Percentiles rank a stretch among this genome's conserved stretches.
phyloP scores from a whole-genome alignment of 192 early-diverging fungal species.

The Dissophora globulifera region DNA sequence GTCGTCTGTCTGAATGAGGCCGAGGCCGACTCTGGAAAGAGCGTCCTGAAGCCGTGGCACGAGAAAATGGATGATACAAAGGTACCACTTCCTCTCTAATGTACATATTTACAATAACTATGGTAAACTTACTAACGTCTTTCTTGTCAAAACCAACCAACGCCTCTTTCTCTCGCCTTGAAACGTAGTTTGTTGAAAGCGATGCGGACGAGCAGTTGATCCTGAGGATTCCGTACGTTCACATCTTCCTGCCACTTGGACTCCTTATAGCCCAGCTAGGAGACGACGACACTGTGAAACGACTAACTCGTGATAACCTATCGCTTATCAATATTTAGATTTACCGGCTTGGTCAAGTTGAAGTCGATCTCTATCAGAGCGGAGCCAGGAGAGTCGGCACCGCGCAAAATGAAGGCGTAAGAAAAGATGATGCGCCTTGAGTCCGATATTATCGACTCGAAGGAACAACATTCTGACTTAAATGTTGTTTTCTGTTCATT shows the following conservation, averaged over 20 bases:
- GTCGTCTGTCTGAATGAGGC: conserved; percentile 86
- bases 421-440: conserved; percentile 1
- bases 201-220: conserved; percentile 95
- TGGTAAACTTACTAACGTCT: no score
- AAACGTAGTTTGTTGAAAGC: conserved; percentile 77
- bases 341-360: conserved; percentile 90
- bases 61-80: conserved; percentile 75
- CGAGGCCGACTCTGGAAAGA: conserved; percentile 68
- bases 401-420: conserved; percentile 81
- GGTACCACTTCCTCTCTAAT: conserved; percentile 57
- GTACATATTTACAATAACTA: no score
- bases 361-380: conserved; percentile 87
- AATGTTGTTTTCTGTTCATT: no score
- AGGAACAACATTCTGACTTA: not conserved
- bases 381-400: conserved; percentile 67
- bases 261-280: no score
- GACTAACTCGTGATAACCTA: no score
- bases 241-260: no score
- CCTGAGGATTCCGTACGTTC: conserved; percentile 86
- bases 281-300: no score
- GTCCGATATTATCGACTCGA: no score
- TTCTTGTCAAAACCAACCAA: no score
- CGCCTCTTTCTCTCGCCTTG: no score
- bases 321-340: conserved; percentile 55
- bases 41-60: conserved; percentile 89